Base-by-base conservation (phyloP, 139 green algal genomes). In the Nannochloris sp. region DNA sequence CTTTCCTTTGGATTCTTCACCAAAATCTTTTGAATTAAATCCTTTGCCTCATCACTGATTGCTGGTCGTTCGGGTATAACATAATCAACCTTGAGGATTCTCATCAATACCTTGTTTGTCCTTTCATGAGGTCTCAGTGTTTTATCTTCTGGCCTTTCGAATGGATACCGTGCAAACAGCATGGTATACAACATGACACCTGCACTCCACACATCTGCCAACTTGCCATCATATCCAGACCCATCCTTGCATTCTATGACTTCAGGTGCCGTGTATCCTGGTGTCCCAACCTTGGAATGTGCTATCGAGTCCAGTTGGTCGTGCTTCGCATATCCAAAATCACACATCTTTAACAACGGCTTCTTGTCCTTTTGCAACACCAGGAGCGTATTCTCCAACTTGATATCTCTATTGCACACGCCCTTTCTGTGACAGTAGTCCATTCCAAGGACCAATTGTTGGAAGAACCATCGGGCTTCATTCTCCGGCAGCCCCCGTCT, bases 101-200 rank as follows among this genome's bases (percentile, higher is more conserved):
- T 67, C 34, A 78, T 57, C 44, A 84, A 50, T 21, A 83, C 75
- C 27, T 68, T 67, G 44, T 82, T 69, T 61, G 70, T 64, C 2
- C 63, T 36, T 12, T 57, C 56, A 44, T 37, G 21, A 4, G 19
- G 18, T 48, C 66, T 71, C 10, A 73, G 48, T 48, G 69, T 58
- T 64, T 74, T 77, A 63, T 80, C 73, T 48, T 77, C 73, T 15
- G 73, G 63, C 5, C 73, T 62, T 61, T 83, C 77, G 67, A 83
- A 83, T 56, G 77, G 77, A 75, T 83, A 85, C 31, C 57, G 53
- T 34, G 74, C 71, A 66, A 78, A 84, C n/a, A 95, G 70, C 87
- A 95, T 94, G n/a, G 88, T 84, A 71, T 88, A 95, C 19, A 95
- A 78, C 62, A 83, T 85, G 25, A 95, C 87, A 15, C 81, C 80